Percentiles rank a stretch among this genome's conserved stretches.
phyloP scores from a whole-genome alignment of 257 asterid genomes.

The Echites panduratus region DNA sequence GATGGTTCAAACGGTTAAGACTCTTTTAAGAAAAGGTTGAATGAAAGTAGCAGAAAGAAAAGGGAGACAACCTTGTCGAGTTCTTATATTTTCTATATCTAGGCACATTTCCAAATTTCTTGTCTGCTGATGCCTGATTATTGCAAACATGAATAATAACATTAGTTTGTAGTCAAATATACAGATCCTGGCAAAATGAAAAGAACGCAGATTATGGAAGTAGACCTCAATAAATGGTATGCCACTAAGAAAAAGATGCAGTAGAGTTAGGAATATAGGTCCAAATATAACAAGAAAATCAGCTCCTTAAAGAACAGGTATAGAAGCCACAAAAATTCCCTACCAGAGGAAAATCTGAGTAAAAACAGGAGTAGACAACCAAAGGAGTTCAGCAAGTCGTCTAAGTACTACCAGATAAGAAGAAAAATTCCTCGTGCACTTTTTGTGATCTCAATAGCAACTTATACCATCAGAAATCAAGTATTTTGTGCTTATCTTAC shows the following conservation, averaged over 20 bases:
- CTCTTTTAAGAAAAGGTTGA: neutral
- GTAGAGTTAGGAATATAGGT: conserved; percentile 62
- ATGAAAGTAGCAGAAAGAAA: conserved; percentile 6
- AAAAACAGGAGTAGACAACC: conserved; percentile 2
- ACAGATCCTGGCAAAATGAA: neutral
- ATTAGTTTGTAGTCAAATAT: conserved; percentile 1
- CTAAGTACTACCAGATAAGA: no score
- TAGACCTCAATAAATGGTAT: conserved; percentile 82
- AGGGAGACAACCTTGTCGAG: conserved; percentile 60
- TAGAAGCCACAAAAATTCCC: conserved; percentile 91
- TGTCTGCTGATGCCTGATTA: conserved; percentile 74
- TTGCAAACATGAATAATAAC: conserved; percentile 4
- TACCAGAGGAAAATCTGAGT: conserved; percentile 90
- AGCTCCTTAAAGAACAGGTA: conserved; percentile 63
- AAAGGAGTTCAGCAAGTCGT: neutral
- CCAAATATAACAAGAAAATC: conserved; percentile 90
- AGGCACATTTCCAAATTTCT: conserved; percentile 56
- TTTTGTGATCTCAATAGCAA: no score
- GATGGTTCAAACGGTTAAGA: neutral
- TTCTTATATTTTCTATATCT: conserved; percentile 64
- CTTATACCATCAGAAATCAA: neutral
- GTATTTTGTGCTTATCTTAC: neutral
- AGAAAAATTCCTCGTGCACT: no score
- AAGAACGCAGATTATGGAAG: neutral
- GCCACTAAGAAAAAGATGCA: conserved; percentile 91